Base-by-base conservation (phyloP, 2,329 filamentous ascomycete genomes). In the Coniochaeta hoffmannii region DNA sequence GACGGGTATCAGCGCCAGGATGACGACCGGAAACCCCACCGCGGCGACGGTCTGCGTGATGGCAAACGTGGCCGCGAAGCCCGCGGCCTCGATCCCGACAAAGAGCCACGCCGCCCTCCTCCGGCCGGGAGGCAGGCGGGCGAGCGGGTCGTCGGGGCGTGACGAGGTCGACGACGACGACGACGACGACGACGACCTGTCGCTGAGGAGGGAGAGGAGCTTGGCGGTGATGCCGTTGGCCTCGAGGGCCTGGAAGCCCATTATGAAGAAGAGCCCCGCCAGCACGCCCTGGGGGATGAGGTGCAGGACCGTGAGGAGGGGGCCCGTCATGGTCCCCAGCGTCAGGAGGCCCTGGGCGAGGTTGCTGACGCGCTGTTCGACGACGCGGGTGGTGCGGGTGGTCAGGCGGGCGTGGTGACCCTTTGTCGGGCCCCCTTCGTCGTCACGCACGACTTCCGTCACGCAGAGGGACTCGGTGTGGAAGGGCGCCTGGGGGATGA, bases 401-500 rank as follows among this genome's bases (percentile, higher is more conserved):
- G 69, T 68, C 61, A 76, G 74, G 55, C n/a, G n/a, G n/a, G n/a
- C n/a, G n/a, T n/a, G n/a, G n/a, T 83, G 79, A 55, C 82, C 83
- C 62, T 86, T 86, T 60, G 76, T 74, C 49, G 74, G 70, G 57
- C 73, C 73, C 31, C 73, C 76, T 57, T 83, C 81, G 54, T 85
- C 59, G 54, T 79, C 75, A 24, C 74, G 67, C 12, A 78, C 68
- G 49, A 77, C 73, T 51, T 74, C 72, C 5, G 86, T 89, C 49
- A 91, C 87, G 68, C 88, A 92, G 36, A 93, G 83, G 0, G 88
- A 86, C 41, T 85, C 80, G 10, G 89, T 93, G 68, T 93, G 89
- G 68, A 92, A 92, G 1, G 89, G 89, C 0, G 89, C 89, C 71
- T 93, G 89, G 0, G 89, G 89, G 61, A 93, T 92, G 28, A 93